Base-by-base conservation (phyloP, 2,329 filamentous ascomycete species). In the Tolypocladium guangdongense region DNA sequence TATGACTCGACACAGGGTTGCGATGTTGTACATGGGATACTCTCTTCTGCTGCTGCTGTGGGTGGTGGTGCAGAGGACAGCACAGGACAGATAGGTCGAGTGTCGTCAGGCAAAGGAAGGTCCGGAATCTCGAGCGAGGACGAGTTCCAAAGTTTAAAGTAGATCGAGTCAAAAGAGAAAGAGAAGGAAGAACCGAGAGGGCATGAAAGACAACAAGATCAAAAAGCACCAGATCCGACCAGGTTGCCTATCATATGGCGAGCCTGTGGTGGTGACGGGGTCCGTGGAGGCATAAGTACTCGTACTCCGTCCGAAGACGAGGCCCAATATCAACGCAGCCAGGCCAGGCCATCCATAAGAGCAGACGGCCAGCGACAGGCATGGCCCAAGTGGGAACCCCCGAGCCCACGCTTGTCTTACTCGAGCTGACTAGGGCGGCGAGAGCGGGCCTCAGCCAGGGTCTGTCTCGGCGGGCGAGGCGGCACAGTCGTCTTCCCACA, bases 181-280 rank as follows among this genome's bases (percentile, higher is more conserved):
- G 74, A 71, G 68, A 74, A 74, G 71, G 68, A 74, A 73, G 73
- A 75, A 73, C 71, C 71, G 68, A 71, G 71, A 71, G 69, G 69
- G 68, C 70, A 73, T 71, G 70, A 68, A 71, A 70, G 60, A 62
- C 57, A 71, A 66, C 66, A 73, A 71, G 68, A 74, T 66, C 60
- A 63, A 61, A 62, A 43, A 62, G 59, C 62, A 66, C 66, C 66
- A 67, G 68, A 69, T 70, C 69, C 67, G 66, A 74, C 71, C 61
- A 68, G 66, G 72, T 68, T 76, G 73, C 71, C 72, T 72, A 76
- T 77, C 73, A 71, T 73, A 68, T 71, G 66, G 66, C 65, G 63
- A 69, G 64, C 61, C 64, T 69, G 64, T 60, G 59, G 66, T 67
- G 62, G 63, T 66, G 72, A 72, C 64, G 72, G 74, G 74, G 73